Conservation (phyloP, 441 rosid genomes). For the Croton laevigatus region DNA sequence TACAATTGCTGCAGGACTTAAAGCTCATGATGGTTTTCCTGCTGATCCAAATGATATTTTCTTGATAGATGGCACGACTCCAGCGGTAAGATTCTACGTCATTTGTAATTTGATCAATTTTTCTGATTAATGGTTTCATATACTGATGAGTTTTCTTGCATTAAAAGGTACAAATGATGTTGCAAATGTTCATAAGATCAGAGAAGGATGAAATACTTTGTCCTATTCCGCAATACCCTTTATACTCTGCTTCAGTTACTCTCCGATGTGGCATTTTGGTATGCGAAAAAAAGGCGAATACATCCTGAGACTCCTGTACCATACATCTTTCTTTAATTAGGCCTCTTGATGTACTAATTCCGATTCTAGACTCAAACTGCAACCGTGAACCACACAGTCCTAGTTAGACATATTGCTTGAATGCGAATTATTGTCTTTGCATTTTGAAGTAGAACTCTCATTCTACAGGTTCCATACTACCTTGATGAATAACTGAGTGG, state of each 20-base stretch:
- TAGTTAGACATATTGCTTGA: too few relatives aligned
- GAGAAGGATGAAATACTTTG: slow-evolving; percentile 89
- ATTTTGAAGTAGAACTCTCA: slow-evolving; percentile 9
- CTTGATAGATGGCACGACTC: slow-evolving; percentile 97
- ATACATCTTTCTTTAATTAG: too few relatives aligned
- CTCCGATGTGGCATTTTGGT: slow-evolving; percentile 95
- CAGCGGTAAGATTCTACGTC: slow-evolving; percentile 50
- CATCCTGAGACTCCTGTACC: too few relatives aligned
- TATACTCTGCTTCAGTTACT: slow-evolving; percentile 95
- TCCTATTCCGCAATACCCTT: slow-evolving; percentile 96
- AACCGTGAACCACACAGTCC: too few relatives aligned
- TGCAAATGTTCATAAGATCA: slow-evolving; percentile 80
- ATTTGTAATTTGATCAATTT: slow-evolving; percentile 5
- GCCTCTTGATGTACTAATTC: too few relatives aligned
- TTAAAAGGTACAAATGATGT: slow-evolving; percentile 89
- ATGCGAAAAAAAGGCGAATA: too few relatives aligned
- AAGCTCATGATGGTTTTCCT: slow-evolving; percentile 91
- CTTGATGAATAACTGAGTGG: slow-evolving; percentile 93
- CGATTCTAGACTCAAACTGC: too few relatives aligned
- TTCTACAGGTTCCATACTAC: slow-evolving; percentile 81
- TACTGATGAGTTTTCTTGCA: background rate
- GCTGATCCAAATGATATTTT: slow-evolving; percentile 82
- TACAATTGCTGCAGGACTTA: slow-evolving; percentile 83
- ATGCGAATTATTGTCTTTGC: too few relatives aligned
- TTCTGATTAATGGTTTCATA: background rate